Evolutionary conservation across 148 eudicot genomes (phyloP).

Genomic region (Spergularia bocconei): DNA sequence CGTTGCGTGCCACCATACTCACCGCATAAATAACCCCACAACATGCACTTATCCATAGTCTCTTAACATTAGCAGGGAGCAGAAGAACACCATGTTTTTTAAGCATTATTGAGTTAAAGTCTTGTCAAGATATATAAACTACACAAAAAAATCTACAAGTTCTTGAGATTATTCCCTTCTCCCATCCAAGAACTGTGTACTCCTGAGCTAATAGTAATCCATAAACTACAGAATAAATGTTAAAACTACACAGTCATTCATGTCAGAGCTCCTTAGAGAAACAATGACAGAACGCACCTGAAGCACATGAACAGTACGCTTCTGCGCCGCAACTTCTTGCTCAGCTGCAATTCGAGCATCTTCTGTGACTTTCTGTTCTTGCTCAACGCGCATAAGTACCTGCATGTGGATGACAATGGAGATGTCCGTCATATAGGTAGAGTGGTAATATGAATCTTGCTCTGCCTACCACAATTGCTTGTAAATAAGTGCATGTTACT

Average conservation of each 20-base stretch:
- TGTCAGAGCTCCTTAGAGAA: neutral
- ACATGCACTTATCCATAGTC: too few relatives aligned
- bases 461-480: neutral
- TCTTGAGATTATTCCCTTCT: too few relatives aligned
- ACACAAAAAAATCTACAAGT: too few relatives aligned
- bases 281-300: slow-evolving; percentile 47
- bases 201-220: neutral
- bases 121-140: too few relatives aligned
- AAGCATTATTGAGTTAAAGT: too few relatives aligned
- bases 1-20: too few relatives aligned
- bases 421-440: neutral
- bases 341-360: slow-evolving; percentile 79
- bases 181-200: too few relatives aligned
- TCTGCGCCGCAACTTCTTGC: slow-evolving; percentile 75
- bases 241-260: neutral
- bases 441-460: neutral
- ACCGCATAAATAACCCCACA: too few relatives aligned
- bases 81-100: too few relatives aligned
- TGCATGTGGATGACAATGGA: slow-evolving; percentile 23
- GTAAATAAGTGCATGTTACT: neutral
- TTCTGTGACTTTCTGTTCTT: slow-evolving; percentile 75
- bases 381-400: slow-evolving; percentile 88
- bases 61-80: too few relatives aligned
- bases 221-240: neutral
- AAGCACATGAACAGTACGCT: slow-evolving; percentile 47